phyloP scores from a whole-genome alignment of 257 asterid genomes.

The Solanum chilense region DNA sequence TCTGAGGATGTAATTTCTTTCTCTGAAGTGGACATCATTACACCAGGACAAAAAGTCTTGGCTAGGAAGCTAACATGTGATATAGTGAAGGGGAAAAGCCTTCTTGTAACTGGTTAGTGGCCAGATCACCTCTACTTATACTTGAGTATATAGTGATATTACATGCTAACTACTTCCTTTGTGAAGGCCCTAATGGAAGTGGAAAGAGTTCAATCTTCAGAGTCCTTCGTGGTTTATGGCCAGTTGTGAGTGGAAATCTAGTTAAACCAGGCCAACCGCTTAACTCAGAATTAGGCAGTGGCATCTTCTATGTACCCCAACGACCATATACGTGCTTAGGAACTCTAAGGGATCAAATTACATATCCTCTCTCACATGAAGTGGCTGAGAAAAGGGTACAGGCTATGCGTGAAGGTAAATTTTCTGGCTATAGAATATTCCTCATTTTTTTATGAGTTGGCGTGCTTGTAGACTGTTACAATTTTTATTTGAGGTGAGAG shows the following conservation, averaged over 20 bases:
- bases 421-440: background rate
- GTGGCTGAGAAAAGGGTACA: slow-evolving; percentile 68
- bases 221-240: slow-evolving; percentile 98
- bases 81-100: slow-evolving; percentile 76
- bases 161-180: background rate
- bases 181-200: slow-evolving; percentile 97
- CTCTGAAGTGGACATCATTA: slow-evolving; percentile 74
- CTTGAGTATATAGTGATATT: background rate
- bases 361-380: slow-evolving; percentile 76
- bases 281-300: slow-evolving; percentile 38
- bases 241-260: slow-evolving; percentile 75
- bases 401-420: slow-evolving; percentile 34
- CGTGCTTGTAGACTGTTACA: background rate
- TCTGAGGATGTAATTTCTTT: slow-evolving; percentile 66
- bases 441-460: background rate
- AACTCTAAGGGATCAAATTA: slow-evolving; percentile 94
- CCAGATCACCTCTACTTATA: slow-evolving; percentile 2
- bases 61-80: slow-evolving; percentile 76
- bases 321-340: slow-evolving; percentile 97
- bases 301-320: slow-evolving; percentile 90
- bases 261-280: slow-evolving; percentile 42
- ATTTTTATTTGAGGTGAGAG: background rate
- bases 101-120: slow-evolving; percentile 91
- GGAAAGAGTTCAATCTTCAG: slow-evolving; percentile 97
- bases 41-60: slow-evolving; percentile 80